Evolutionary conservation across 176 grass and related monocot genomes (phyloP).

Genomic region (Puccinellia tenuiflora): DNA sequence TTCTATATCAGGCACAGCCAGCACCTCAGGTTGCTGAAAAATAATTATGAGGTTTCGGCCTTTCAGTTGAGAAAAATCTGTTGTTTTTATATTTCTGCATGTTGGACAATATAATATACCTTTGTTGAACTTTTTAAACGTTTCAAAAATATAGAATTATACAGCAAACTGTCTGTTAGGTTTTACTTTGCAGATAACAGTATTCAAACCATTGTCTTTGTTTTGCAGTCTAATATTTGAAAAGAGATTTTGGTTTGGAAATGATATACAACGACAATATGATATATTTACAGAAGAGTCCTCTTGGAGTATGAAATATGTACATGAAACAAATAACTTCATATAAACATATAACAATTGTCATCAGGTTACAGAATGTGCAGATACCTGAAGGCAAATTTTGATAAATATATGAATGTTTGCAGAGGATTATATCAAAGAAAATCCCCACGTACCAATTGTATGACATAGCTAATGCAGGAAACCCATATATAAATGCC

Average conservation of each 20-base stretch:
- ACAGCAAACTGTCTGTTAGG: neutral
- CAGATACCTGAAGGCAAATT: neutral
- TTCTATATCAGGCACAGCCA: neutral
- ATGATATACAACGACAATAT: neutral
- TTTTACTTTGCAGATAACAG: neutral
- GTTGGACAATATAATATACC: neutral
- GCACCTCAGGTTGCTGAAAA: neutral
- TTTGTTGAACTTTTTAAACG: neutral
- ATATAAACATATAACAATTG: neutral
- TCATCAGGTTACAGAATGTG: neutral
- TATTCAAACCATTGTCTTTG: neutral
- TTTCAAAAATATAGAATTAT: neutral
- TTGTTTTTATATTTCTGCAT: neutral
- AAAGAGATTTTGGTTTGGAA: neutral
- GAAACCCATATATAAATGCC: conserved; percentile 79
- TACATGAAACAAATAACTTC: neutral
- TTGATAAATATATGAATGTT: neutral
- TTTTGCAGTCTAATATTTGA: neutral
- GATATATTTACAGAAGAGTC: neutral
- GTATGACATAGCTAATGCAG: conserved; percentile 83
- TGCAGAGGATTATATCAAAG: neutral
- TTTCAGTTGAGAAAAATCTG: neutral
- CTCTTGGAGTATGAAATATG: neutral
- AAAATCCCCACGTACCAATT: conserved; percentile 57
- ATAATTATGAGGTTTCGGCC: neutral